These are phyloP conservation scores for Serendipita sp. DNA, from an alignment of 1,284 basidiomycete genomes.

Conservation along the genomic window DNA sequence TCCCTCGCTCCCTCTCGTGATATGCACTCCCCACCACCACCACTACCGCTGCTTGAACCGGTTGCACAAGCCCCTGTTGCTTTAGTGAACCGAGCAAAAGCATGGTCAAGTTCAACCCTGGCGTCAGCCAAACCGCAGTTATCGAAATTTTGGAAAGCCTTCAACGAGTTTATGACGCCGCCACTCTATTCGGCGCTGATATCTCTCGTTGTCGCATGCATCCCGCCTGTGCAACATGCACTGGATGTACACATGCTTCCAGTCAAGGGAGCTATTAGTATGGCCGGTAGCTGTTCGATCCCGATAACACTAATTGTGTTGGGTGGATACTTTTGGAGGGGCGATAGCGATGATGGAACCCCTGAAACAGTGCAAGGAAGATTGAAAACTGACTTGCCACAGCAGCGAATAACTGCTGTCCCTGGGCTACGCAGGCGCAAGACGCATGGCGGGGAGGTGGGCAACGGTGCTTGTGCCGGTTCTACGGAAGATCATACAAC, in stretches of 20 bases:
- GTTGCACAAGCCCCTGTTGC: not conserved
- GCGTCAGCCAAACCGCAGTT: conserved; percentile 14
- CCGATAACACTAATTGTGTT: conserved; percentile 84
- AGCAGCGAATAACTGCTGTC: not conserved
- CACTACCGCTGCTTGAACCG: conserved; percentile 15
- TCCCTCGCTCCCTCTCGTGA: not conserved
- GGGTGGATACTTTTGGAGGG: conserved; percentile 76
- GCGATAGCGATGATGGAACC: not conserved
- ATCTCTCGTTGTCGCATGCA: conserved; percentile 70
- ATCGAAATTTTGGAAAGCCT: conserved; percentile 11
- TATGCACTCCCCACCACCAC: not conserved
- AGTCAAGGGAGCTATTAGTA: conserved; percentile 55
- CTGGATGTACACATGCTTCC: conserved; percentile 50
- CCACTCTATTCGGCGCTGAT: conserved; percentile 70
- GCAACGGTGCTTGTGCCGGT: not conserved
- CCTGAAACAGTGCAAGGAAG: not conserved
- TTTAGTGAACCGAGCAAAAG: too few relatives aligned
- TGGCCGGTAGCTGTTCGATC: conserved; percentile 71
- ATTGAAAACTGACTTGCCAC: not conserved
- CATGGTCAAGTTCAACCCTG: conserved; percentile 9
- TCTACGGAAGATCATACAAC: not conserved
- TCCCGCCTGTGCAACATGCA: conserved; percentile 57
- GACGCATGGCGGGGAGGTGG: not conserved
- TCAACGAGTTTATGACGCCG: conserved; percentile 76
- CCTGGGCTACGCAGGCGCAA: not conserved